Evolutionary conservation across 305 asterid genomes (phyloP).

Genomic region (Coffea humblotiana): DNA sequence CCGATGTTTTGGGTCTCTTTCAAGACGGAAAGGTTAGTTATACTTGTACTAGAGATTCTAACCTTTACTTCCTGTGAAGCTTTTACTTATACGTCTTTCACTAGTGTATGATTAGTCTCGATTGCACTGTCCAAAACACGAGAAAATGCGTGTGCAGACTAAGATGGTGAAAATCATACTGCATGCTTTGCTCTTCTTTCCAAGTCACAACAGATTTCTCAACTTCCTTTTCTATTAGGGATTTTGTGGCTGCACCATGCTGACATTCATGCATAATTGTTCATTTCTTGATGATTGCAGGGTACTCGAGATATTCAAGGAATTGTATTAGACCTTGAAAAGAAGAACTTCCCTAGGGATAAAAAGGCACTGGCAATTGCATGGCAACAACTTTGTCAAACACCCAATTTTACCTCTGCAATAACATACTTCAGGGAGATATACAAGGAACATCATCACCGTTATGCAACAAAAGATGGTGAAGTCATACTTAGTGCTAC

Average conservation of each 20-base stretch:
- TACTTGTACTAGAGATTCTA: no score
- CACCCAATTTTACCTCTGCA: slow-evolving; percentile 17
- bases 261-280: no score
- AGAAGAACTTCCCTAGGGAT: slow-evolving; percentile 15
- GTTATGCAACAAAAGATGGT: slow-evolving; percentile 15
- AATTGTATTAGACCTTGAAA: slow-evolving; percentile 27
- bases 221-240: not conserved
- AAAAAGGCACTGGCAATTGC: slow-evolving; percentile 11
- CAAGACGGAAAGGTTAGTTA: slow-evolving; percentile 22
- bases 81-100: no score
- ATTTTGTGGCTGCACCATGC: no score
- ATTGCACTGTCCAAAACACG: no score
- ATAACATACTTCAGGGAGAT: slow-evolving; percentile 24
- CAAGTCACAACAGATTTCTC: no score
- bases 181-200: no score
- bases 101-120: no score
- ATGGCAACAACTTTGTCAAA: slow-evolving; percentile 1
- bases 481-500: slow-evolving; percentile 17
- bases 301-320: slow-evolving; percentile 33
- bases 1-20: slow-evolving; percentile 25
- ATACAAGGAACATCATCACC: slow-evolving; percentile 13
- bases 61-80: no score
- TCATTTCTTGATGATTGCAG: slow-evolving; percentile 7
- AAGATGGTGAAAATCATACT: no score
- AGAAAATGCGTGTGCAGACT: no score